Percentiles rank a stretch among this genome's conserved stretches.
Conservation (phyloP, 1,284 basidiomycete species). For the Cryptococcus hybrid region DNA sequence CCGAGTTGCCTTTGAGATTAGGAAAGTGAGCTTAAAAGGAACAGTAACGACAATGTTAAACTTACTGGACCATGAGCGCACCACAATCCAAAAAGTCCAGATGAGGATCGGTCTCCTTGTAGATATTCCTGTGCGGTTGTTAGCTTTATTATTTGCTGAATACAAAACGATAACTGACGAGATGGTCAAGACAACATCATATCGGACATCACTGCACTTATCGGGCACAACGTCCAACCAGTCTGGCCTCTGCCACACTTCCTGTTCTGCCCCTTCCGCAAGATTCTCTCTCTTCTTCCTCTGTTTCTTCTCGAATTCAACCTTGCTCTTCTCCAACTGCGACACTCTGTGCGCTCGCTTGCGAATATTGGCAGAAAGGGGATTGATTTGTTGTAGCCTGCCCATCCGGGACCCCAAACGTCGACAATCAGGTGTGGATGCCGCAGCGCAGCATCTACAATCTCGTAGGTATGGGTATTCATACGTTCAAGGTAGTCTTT, state of each 20-base stretch:
- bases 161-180: constrained; percentile 24
- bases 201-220: constrained; percentile 26
- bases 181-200: constrained; percentile 47
- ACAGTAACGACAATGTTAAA: not conserved
- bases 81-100: constrained; percentile 47
- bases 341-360: constrained; percentile 32
- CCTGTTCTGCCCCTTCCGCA: constrained; percentile 3
- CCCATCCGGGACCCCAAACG: constrained; percentile 51
- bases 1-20: constrained; percentile 37
- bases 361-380: constrained; percentile 40
- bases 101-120: constrained; percentile 39
- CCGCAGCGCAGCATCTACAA: constrained; percentile 48
- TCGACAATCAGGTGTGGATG: constrained; percentile 43
- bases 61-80: constrained; percentile 46
- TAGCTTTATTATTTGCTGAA: not conserved
- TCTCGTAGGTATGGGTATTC: constrained; percentile 50
- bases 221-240: constrained; percentile 18
- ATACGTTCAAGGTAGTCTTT: constrained; percentile 48
- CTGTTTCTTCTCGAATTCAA: constrained; percentile 9
- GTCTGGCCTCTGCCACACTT: constrained; percentile 13
- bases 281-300: constrained; percentile 10
- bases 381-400: constrained; percentile 35
- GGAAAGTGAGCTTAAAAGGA: not conserved
- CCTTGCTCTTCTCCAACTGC: constrained; percentile 25
- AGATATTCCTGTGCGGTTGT: constrained; percentile 38